A percentile compares a stretch with the other conserved stretches of the same genome.
phyloP scores from a whole-genome alignment of 768 basidiomycete species.

The Mycena metata region DNA sequence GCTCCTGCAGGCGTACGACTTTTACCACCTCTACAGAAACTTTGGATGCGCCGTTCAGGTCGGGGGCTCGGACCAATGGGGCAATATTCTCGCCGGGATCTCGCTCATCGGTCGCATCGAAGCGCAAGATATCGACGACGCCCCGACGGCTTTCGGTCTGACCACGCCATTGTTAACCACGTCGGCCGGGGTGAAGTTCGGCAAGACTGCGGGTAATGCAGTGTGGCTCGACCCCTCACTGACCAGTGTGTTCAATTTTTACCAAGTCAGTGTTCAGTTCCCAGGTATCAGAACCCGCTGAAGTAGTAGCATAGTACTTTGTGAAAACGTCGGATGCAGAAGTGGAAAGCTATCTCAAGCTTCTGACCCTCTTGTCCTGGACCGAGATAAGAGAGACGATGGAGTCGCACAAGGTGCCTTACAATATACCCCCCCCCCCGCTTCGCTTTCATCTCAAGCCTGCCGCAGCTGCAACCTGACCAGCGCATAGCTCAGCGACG shows the following conservation, averaged over 20 bases:
- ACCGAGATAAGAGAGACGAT: slow-evolving; percentile 70
- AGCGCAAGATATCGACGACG: slow-evolving; percentile 23
- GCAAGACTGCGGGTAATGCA: slow-evolving; percentile 97
- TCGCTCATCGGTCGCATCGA: slow-evolving; percentile 84
- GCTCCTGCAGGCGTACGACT: slow-evolving; percentile 97
- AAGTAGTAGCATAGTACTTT: slow-evolving; percentile 79
- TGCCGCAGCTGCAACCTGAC: slow-evolving; percentile 55
- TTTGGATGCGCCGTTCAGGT: slow-evolving; percentile 87
- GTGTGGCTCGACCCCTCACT: slow-evolving; percentile 86
- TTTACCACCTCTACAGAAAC: slow-evolving; percentile 77
- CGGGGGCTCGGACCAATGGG: slow-evolving; percentile 99
- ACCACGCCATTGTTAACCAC: slow-evolving; percentile 97
- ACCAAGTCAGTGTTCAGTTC: slow-evolving; percentile 72
- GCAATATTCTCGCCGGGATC: slow-evolving; percentile 94
- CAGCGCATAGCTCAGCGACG: slow-evolving; percentile 61
- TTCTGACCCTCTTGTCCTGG: slow-evolving; percentile 84
- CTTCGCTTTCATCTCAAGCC: slow-evolving; percentile 16
- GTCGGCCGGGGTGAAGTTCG: slow-evolving; percentile 92
- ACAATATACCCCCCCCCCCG: not conserved
- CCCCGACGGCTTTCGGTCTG: slow-evolving; percentile 74
- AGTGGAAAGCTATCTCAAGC: slow-evolving; percentile 81
- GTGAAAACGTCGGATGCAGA: slow-evolving; percentile 84
- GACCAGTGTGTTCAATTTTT: slow-evolving; percentile 94
- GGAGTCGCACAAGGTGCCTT: slow-evolving; percentile 67
- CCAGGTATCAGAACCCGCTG: not conserved